Evolutionary conservation across 345 rosid species (phyloP), one percentile per base, ranked within the genome.

Genomic region (Hevea brasiliensis): DNA sequence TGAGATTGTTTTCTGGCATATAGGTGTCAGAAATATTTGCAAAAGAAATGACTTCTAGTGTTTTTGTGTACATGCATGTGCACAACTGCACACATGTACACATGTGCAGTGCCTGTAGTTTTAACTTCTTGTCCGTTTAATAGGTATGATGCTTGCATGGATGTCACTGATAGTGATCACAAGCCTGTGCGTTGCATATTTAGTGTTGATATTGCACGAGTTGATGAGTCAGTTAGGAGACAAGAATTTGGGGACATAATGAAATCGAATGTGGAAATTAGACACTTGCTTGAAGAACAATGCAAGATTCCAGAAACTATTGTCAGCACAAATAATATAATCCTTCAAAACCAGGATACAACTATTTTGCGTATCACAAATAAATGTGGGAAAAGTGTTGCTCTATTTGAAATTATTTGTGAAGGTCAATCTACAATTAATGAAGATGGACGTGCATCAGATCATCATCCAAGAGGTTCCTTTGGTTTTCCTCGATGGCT

Each of bases 121-220:
- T n/a, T 45, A 51, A 48, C 6, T 7, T 60, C 10, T 7, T 51
- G 56, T 60, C 42, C 14, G 5, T 72, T 72, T 48, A 40, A 60
- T 79, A 96, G 99, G 86, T 96, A 96, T 65, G 96, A 90, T 53
- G 97, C 97, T 72, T 89, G 91, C 84, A 96, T 96, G 99, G 99
- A 96, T 58, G 98, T 96, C 45, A 90, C 85, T 1, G 99, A 91
- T 78, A 96, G 99, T 51, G 98, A 96, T 75, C 99, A 96, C 85
- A 91, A 93, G 82, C 99, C 99, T 0, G 98, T 96, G 9, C 93
- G 94, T 20, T 89, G 97, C 79, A 93, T 91, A 73, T 87, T 91
- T 80, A 90, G 85, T 82, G 86, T 87, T 64, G 84, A 88, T 72
- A 84, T 96, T 75, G 91, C 90, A 3, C 90, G 89, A 41, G 90